Evolutionary conservation across 192 early-diverging fungal species (phyloP), one percentile per base, ranked within the genome.

Genomic region (Dissophora globulifera): DNA sequence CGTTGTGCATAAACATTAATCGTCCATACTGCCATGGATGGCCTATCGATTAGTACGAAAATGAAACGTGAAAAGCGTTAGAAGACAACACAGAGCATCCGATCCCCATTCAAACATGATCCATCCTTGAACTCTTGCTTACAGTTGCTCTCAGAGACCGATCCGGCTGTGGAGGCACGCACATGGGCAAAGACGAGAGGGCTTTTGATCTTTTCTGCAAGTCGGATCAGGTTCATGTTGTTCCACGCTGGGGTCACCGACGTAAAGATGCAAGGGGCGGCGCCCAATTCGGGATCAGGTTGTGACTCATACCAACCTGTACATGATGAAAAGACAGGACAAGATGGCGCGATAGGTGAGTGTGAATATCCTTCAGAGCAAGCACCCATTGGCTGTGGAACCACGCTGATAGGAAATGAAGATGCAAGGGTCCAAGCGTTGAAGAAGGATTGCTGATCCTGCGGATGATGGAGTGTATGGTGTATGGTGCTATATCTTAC

Each of bases 1-100:
- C 91, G 61, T 93, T 92, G 80, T 93, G 92, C 92, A 92, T 92
- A 82, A 89, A 93, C 92, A 93, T 93, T 16, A 93, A 70, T 50
- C 85, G 83, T 40, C 90, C 91, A 67, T 81, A 92, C 79, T 83
- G 60, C 84, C 85, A 88, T 43, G 87, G 87, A 55, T 88, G 87
- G 50, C 80, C 80, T 82, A 63, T 45, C 38, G 19, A 22, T n/a
- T 12, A 23, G 1, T 17, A 5, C 33, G 2, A 27, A 12, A 8
- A 25, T 25, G 20, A 48, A 31, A 19, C n/a, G n/a, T n/a, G n/a
- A n/a, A n/a, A n/a, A n/a, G n/a, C n/a, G n/a, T n/a, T n/a, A n/a
- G n/a, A n/a, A n/a, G n/a, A n/a, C n/a, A n/a, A n/a, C n/a, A n/a
- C n/a, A n/a, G n/a, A n/a, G n/a, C n/a, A 13, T 38, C 27, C 13